These are phyloP conservation scores for Pogostemon cablin DNA, from an alignment of 257 asterid genomes.

Conservation along the genomic window DNA sequence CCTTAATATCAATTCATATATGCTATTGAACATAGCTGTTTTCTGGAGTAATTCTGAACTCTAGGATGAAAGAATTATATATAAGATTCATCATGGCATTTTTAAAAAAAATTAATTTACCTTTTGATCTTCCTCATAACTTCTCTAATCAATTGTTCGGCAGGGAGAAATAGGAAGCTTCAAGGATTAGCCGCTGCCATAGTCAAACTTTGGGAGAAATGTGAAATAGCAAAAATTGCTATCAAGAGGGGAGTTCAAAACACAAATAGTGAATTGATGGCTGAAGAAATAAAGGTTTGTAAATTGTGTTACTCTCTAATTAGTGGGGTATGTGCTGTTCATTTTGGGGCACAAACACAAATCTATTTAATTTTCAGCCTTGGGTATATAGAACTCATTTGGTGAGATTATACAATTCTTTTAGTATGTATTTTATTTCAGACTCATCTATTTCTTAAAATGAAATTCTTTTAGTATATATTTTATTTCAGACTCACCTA, in stretches of 20 bases:
- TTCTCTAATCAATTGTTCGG: constrained; percentile 27
- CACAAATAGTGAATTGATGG: constrained; percentile 86
- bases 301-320: constrained; percentile 31
- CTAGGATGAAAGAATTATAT: constrained; percentile 20
- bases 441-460: constrained; percentile 39
- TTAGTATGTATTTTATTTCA: constrained; percentile 12
- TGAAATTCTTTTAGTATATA: constrained; percentile 27
- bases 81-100: background rate
- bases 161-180: constrained; percentile 91
- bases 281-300: constrained; percentile 93
- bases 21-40: constrained; percentile 13
- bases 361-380: constrained; percentile 11
- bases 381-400: constrained; percentile 29
- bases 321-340: constrained; percentile 15
- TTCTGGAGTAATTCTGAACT: constrained; percentile 13
- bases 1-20: background rate
- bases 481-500: constrained; percentile 28
- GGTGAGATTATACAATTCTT: constrained; percentile 12
- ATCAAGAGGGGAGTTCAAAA: constrained; percentile 95
- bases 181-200: constrained; percentile 96
- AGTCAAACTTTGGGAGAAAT: constrained; percentile 96
- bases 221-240: constrained; percentile 96
- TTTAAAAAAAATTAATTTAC: background rate
- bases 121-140: constrained; percentile 20
- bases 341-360: constrained; percentile 12